phyloP scores from a whole-genome alignment of 768 basidiomycete species.

The Boletus fagicola region DNA sequence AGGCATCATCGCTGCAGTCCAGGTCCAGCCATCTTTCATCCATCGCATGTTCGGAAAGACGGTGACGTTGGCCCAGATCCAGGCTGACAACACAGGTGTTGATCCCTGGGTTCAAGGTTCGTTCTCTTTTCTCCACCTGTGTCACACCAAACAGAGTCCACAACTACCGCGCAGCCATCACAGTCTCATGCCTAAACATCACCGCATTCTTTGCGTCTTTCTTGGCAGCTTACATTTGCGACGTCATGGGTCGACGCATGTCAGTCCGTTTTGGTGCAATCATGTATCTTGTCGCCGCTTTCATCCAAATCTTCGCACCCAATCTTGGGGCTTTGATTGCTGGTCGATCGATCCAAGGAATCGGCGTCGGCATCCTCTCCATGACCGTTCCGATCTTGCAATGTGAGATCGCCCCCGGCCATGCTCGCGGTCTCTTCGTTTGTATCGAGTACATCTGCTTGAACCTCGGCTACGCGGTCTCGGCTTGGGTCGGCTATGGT shows the following conservation, averaged over 20 bases:
- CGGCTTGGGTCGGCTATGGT: conserved; percentile 48
- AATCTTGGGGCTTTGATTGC: conserved; percentile 40
- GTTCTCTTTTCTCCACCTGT: conserved; percentile 1
- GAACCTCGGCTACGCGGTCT: conserved; percentile 48
- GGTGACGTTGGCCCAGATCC: conserved; percentile 45
- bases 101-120: conserved; percentile 47
- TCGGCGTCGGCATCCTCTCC: conserved; percentile 50
- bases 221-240: conserved; percentile 48
- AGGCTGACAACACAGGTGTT: conserved; percentile 43
- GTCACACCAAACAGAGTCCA: not conserved
- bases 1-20: conserved; percentile 50
- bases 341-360: conserved; percentile 47
- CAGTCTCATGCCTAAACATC: conserved; percentile 48
- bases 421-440: conserved; percentile 51
- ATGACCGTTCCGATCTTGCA: conserved; percentile 51
- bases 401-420: conserved; percentile 47
- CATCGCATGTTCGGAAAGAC: conserved; percentile 45
- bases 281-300: conserved; percentile 48
- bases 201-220: conserved; percentile 48
- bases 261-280: conserved; percentile 49
- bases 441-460: conserved; percentile 53
- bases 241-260: conserved; percentile 48
- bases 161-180: conserved; percentile 38
- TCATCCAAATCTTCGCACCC: conserved; percentile 50
- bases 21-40: conserved; percentile 54